Conservation (phyloP, 2,329 filamentous ascomycete genomes). For the Decorospora gaudefroyi region DNA sequence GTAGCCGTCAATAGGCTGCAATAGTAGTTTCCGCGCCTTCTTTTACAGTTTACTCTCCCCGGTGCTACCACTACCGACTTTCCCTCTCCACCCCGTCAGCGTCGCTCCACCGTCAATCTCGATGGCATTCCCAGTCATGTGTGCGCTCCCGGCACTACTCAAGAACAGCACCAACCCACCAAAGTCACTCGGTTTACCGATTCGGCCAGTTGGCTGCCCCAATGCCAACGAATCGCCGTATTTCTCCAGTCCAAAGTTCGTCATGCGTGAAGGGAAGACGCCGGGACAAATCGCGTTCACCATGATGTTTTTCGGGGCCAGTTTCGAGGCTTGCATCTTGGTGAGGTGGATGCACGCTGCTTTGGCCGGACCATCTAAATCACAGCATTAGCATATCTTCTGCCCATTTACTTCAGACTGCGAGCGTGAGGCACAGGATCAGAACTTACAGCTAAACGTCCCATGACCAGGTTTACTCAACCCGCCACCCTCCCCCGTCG, state of each 20-base stretch:
- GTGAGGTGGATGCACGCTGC: constrained; percentile 60
- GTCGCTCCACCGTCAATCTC: constrained; percentile 56
- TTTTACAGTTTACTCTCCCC: constrained; percentile 36
- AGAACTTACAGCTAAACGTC: constrained; percentile 53
- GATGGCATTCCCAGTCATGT: constrained; percentile 55
- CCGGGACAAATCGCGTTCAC: constrained; percentile 53
- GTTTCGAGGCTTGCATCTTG: constrained; percentile 56
- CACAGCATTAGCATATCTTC: neutral
- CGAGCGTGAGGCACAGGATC: too few relatives aligned
- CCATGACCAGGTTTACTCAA: constrained; percentile 58
- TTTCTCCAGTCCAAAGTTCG: constrained; percentile 57
- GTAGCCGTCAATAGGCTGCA: neutral
- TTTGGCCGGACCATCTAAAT: constrained; percentile 56
- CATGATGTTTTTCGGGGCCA: constrained; percentile 59
- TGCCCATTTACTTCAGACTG: neutral
- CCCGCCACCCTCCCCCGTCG: constrained; percentile 54
- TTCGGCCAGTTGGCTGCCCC: constrained; percentile 53
- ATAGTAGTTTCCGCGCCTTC: accelerated
- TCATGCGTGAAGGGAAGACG: constrained; percentile 60
- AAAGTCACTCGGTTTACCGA: constrained; percentile 56
- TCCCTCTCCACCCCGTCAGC: constrained; percentile 50
- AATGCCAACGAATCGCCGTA: constrained; percentile 55
- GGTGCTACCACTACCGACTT: constrained; percentile 24
- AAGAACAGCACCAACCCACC: constrained; percentile 54
- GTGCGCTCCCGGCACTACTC: constrained; percentile 43